Percentiles rank a stretch among this genome's conserved stretches.
phyloP scores from a whole-genome alignment of 495 filamentous ascomycete species.

The Xylaria telfairii region DNA sequence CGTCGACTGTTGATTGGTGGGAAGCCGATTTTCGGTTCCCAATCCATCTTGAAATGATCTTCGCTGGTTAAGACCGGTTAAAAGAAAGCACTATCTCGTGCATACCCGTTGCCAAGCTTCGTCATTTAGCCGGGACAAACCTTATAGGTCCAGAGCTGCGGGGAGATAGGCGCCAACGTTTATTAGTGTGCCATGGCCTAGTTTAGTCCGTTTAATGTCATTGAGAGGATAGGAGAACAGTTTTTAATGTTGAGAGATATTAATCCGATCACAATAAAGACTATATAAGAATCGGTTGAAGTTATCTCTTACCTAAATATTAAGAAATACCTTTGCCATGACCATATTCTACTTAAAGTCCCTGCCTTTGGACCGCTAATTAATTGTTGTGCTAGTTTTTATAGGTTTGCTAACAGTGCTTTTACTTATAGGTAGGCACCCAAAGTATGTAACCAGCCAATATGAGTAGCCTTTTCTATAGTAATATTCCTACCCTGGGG shows the following conservation, averaged over 20 bases:
- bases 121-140: conserved; percentile 19
- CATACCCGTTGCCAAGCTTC: conserved; percentile 2
- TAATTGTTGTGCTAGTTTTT: too few species aligned
- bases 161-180: not conserved
- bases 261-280: too few species aligned
- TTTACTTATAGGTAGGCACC: not conserved
- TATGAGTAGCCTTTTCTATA: not conserved
- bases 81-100: not conserved
- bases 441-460: too few species aligned
- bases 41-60: not conserved
- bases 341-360: too few species aligned
- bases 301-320: too few species aligned
- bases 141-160: conserved; percentile 14
- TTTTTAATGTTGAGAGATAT: too few species aligned
- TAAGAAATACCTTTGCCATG: too few species aligned
- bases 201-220: not conserved
- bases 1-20: not conserved
- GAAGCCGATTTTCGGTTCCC: not conserved
- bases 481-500: not conserved
- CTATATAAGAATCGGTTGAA: too few species aligned
- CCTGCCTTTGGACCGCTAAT: too few species aligned
- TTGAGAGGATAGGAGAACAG: not conserved
- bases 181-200: not conserved
- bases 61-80: not conserved
- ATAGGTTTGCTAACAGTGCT: not conserved